These are phyloP conservation scores for Allantophomopsis lycopodina DNA, from an alignment of 2,329 filamentous ascomycete genomes.

Conservation along the genomic window DNA sequence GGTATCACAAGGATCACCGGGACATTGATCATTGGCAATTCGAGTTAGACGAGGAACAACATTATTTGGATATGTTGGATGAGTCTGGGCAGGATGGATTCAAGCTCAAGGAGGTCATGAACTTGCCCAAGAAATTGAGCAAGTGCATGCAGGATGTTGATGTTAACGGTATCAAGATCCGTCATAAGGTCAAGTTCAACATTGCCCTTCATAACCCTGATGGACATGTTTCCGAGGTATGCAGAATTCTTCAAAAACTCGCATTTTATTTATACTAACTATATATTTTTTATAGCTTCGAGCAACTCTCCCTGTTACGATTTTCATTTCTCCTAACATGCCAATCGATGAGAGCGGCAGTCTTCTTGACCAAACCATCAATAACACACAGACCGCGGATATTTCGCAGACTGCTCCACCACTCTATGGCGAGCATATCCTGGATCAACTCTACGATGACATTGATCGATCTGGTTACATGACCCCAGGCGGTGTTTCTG, in stretches of 20 bases:
- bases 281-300: conserved; percentile 45
- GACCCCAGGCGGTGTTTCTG: conserved; percentile 56
- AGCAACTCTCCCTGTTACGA: conserved; percentile 77
- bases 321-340: conserved; percentile 92
- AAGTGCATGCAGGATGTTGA: conserved; percentile 85
- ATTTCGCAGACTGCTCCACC: conserved; percentile 64
- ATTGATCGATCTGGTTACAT: conserved; percentile 72
- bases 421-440: conserved; percentile 76
- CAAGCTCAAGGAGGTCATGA: conserved; percentile 43
- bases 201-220: conserved; percentile 90
- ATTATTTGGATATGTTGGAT: conserved; percentile 57
- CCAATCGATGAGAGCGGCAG: conserved; percentile 80
- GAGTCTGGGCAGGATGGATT: conserved; percentile 55
- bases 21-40: conserved; percentile 48
- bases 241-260: conserved; percentile 8
- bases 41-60: conserved; percentile 38
- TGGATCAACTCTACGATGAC: conserved; percentile 84
- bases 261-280: neutral
- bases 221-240: conserved; percentile 79
- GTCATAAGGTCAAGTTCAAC: conserved; percentile 85
- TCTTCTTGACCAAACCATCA: conserved; percentile 47
- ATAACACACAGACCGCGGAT: conserved; percentile 30
- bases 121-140: conserved; percentile 69
- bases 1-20: conserved; percentile 48
- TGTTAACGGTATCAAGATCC: conserved; percentile 76